phyloP scores from a whole-genome alignment of 225 moss, liverwort and hornwort genomes.

The Sphagnum tenellum region DNA sequence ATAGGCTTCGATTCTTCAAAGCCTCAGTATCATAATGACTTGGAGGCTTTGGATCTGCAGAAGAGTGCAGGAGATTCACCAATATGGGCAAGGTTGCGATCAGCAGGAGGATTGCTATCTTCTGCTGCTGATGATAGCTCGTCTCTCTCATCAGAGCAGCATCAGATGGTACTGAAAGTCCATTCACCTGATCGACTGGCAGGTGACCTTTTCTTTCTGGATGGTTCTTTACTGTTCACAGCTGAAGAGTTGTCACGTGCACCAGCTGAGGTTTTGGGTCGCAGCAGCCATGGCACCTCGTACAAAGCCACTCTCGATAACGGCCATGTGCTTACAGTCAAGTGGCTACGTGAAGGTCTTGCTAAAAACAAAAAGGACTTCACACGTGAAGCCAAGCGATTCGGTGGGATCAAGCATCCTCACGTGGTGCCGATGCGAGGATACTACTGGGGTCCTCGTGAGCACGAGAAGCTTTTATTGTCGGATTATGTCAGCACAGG shows the following conservation, averaged over 20 bases:
- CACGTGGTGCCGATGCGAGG: conserved; percentile 66
- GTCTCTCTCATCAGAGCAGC: conserved; percentile 24
- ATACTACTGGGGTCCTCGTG: conserved; percentile 85
- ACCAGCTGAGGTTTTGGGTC: conserved; percentile 74
- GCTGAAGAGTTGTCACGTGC: conserved; percentile 77
- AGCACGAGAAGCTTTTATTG: conserved; percentile 81
- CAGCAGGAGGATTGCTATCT: conserved; percentile 15
- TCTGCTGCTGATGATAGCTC: conserved; percentile 14
- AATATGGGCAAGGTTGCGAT: conserved; percentile 30
- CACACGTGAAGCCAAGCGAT: conserved; percentile 65
- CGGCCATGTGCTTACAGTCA: conserved; percentile 63
- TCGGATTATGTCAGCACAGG: conserved; percentile 59
- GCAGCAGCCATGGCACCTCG: conserved; percentile 86
- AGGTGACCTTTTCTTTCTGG: conserved; percentile 78
- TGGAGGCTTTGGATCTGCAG: conserved; percentile 44
- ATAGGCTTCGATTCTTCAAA: conserved; percentile 23
- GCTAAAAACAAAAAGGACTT: conserved; percentile 75
- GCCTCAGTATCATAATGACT: conserved; percentile 35
- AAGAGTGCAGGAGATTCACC: conserved; percentile 37
- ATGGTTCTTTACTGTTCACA: conserved; percentile 57
- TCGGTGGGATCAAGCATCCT: conserved; percentile 78
- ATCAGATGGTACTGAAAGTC: conserved; percentile 47
- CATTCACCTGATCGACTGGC: conserved; percentile 61
- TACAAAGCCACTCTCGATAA: conserved; percentile 63
- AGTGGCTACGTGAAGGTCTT: conserved; percentile 79